Conservation (phyloP, 805 yeast species). For the Maudiozyma serrabonitensis region DNA sequence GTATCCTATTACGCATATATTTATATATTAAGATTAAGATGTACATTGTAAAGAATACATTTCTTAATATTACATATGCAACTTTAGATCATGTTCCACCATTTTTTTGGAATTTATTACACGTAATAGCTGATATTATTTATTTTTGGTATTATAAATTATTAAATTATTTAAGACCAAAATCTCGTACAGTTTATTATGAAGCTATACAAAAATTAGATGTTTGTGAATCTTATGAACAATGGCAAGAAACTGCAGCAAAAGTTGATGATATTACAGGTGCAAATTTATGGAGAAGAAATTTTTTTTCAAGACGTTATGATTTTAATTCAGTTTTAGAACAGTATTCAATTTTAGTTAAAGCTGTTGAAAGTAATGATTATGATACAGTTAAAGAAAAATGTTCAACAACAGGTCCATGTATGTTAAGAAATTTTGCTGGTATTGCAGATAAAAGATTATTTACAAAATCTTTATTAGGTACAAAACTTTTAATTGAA, state of each 20-base stretch:
- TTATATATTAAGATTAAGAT: neutral
- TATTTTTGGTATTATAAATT: slow-evolving; percentile 32
- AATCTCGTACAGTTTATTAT: slow-evolving; percentile 25
- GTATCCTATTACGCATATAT: neutral
- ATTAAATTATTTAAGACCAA: slow-evolving; percentile 22
- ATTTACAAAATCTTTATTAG: slow-evolving; percentile 73
- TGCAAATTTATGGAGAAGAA: slow-evolving; percentile 64
- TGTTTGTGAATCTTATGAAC: slow-evolving; percentile 48
- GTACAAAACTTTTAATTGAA: slow-evolving; percentile 83
- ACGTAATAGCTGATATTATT: slow-evolving; percentile 34
- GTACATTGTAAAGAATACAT: slow-evolving; percentile 13
- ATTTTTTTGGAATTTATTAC: slow-evolving; percentile 31
- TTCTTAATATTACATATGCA: slow-evolving; percentile 20
- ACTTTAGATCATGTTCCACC: slow-evolving; percentile 35
- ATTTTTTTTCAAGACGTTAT: slow-evolving; percentile 69
- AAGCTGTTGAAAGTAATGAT: slow-evolving; percentile 50
- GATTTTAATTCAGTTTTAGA: slow-evolving; percentile 78
- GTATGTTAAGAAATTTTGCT: slow-evolving; percentile 76
- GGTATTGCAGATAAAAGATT: slow-evolving; percentile 74
- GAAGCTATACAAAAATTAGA: slow-evolving; percentile 41
- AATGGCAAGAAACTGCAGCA: slow-evolving; percentile 54
- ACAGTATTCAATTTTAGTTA: slow-evolving; percentile 50
- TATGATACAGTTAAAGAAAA: slow-evolving; percentile 49
- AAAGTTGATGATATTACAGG: slow-evolving; percentile 44
- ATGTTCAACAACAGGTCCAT: slow-evolving; percentile 59